Conservation (phyloP, 1,284 basidiomycete species). For the Rugosomyces carneus region DNA sequence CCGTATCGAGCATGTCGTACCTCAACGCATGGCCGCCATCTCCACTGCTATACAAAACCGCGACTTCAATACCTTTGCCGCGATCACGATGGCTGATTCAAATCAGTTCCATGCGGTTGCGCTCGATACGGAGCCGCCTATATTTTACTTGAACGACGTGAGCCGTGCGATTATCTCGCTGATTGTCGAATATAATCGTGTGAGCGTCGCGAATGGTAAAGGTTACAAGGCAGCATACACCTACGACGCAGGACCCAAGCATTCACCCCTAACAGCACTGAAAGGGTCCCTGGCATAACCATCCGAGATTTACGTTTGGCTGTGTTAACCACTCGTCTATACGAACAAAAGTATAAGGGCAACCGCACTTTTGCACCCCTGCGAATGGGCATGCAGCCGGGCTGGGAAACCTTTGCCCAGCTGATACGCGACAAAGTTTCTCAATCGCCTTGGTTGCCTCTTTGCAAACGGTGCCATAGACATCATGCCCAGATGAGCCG, state of each 20-base stretch:
- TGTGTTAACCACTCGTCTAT: conserved; percentile 25
- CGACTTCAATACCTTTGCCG: conserved; percentile 89
- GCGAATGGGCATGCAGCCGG: conserved; percentile 1
- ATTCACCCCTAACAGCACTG: conserved; percentile 42
- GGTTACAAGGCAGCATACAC: conserved; percentile 91
- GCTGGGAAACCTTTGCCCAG: background rate
- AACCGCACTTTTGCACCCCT: background rate
- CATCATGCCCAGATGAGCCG: conserved; percentile 6
- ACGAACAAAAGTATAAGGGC: conserved; percentile 7
- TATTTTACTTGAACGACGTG: conserved; percentile 99
- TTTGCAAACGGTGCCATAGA: background rate
- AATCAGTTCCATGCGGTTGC: conserved; percentile 99
- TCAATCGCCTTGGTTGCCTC: background rate
- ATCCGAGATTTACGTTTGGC: conserved; percentile 50
- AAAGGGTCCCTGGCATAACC: conserved; percentile 32
- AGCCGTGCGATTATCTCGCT: conserved; percentile 80
- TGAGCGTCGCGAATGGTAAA: conserved; percentile 55
- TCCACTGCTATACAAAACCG: conserved; percentile 70
- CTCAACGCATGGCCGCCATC: conserved; percentile 81
- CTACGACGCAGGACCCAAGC: conserved; percentile 99
- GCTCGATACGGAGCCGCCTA: conserved; percentile 94
- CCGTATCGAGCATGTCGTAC: conserved; percentile 85
- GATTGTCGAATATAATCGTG: conserved; percentile 93
- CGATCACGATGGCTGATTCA: conserved; percentile 94
- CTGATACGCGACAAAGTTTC: too few species aligned